A percentile compares a stretch with the other conserved stretches of the same genome.
Conservation (phyloP, 805 yeast genomes). For the Lipomyces kockii region DNA sequence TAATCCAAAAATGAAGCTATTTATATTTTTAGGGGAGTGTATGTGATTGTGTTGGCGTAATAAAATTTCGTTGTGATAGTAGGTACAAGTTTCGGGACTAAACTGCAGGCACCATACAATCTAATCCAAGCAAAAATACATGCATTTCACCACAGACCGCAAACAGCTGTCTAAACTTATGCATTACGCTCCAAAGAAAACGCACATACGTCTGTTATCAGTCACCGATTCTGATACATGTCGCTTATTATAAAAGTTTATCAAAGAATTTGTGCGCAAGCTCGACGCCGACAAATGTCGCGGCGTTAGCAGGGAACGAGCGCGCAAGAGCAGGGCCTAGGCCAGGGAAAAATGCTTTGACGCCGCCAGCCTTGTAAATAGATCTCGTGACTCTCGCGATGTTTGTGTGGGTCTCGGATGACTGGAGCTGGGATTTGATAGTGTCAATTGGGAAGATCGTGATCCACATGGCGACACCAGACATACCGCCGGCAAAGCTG, state of each 20-base stretch:
- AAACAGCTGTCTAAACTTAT: background rate
- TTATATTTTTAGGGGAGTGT: too few species aligned
- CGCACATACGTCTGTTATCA: background rate
- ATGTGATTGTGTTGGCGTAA: too few species aligned
- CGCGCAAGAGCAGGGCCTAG: constrained; percentile 92
- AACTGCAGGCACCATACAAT: too few species aligned
- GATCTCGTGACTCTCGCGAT: constrained; percentile 67
- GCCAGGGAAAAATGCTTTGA: constrained; percentile 96
- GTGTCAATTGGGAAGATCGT: constrained; percentile 96
- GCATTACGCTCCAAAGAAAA: background rate
- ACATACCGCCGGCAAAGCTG: constrained; percentile 89
- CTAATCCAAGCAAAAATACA: background rate
- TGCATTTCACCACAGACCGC: background rate
- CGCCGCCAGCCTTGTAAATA: constrained; percentile 76
- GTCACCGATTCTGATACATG: background rate
- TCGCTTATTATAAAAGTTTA: background rate
- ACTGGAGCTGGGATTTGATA: constrained; percentile 80
- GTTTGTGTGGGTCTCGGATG: constrained; percentile 58
- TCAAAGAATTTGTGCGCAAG: constrained; percentile 56
- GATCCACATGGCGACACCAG: constrained; percentile 97
- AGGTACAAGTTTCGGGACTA: too few species aligned
- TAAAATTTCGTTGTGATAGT: too few species aligned
- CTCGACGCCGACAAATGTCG: constrained; percentile 95
- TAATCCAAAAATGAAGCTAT: too few species aligned
- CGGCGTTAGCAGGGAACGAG: constrained; percentile 99